A percentile compares a stretch with the other conserved stretches of the same genome.
These are phyloP conservation scores for Aspergillus leporis DNA, from an alignment of 495 filamentous ascomycete species.

Conservation along the genomic window DNA sequence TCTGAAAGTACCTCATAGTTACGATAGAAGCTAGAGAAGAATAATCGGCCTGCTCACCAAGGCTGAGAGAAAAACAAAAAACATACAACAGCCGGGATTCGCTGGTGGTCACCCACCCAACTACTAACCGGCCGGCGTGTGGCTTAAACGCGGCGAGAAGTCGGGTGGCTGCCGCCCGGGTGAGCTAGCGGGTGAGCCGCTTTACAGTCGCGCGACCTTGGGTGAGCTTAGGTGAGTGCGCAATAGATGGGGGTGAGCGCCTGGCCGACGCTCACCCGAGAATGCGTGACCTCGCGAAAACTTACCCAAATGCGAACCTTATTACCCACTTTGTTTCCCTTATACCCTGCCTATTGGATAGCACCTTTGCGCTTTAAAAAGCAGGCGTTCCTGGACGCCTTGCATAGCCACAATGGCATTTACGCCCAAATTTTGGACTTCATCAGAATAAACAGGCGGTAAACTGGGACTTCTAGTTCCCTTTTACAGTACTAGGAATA, in stretches of 20 bases:
- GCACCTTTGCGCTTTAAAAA: not conserved
- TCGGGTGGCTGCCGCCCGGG: constrained; percentile 10
- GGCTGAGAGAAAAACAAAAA: no score
- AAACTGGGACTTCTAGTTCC: not conserved
- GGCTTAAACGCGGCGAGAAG: constrained; percentile 5
- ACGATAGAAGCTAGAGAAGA: no score
- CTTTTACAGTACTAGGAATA: not conserved
- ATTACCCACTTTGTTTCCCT: not conserved
- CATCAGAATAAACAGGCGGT: not conserved
- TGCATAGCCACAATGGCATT: not conserved
- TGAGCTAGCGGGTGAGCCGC: constrained; percentile 8
- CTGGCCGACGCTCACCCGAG: not conserved
- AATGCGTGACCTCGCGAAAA: not conserved
- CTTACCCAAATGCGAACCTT: not conserved
- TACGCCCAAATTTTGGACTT: not conserved
- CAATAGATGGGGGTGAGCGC: not conserved
- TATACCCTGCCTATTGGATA: not conserved
- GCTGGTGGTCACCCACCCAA: constrained; percentile 6
- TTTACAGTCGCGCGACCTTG: constrained; percentile 9
- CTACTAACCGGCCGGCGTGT: constrained; percentile 2
- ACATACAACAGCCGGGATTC: constrained; percentile 1
- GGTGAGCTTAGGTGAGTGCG: constrained; percentile 11
- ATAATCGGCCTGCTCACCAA: no score
- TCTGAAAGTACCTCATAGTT: no score
- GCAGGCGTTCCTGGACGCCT: not conserved